Evolutionary conservation across 352 stramenopile genomes (phyloP), one percentile per base, ranked within the genome.

Genomic region (Phytophthora fragariae): DNA sequence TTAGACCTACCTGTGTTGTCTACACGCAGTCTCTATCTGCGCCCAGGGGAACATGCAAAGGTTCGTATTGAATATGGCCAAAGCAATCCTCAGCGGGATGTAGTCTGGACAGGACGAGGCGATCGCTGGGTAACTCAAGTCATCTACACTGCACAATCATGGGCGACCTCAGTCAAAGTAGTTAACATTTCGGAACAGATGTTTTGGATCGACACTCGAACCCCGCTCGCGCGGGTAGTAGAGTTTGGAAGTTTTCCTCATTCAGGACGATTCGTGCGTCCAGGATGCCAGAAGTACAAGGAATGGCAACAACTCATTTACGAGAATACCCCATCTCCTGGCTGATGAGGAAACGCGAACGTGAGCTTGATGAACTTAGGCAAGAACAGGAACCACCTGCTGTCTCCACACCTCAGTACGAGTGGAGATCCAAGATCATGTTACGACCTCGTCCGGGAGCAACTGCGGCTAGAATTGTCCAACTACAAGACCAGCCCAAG

Each of bases 281-380:
- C 24, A 27, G 24, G 24, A 27, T 27, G 24, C 24, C 24, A 27
- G 24, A 27, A 10, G 10, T 70, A 70, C 21, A n/a, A 54, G 31
- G 64, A 64, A 21, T 70, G 64, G 55, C 35, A 65, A 14, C 21
- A 12, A 1, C 19, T 72, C 5, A 66, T 72, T 8, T 57, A 65
- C 5, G 47, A 72, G 35, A 66, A 49, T 27, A 62, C 39, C 1
- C 21, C 29, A 1, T 56, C 63, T 4, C 27, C 39, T 17, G 21
- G 47, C n/a, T n/a, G 14, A 9, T 9, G 4, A 37, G 46, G 12
- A 11, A 5, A 27, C 47, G n/a, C 33, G 14, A 44, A 10, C 14
- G 14, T 3, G 11, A 44, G 37, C 37, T 44, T 5, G 37, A 44
- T 17, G 37, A 44, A 7, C 11, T 44, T 1, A 14, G 15, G 10